A percentile compares a stretch with the other conserved stretches of the same genome.
Evolutionary conservation across 345 rosid species (phyloP).

Genomic region (Eucalyptus regnans): DNA sequence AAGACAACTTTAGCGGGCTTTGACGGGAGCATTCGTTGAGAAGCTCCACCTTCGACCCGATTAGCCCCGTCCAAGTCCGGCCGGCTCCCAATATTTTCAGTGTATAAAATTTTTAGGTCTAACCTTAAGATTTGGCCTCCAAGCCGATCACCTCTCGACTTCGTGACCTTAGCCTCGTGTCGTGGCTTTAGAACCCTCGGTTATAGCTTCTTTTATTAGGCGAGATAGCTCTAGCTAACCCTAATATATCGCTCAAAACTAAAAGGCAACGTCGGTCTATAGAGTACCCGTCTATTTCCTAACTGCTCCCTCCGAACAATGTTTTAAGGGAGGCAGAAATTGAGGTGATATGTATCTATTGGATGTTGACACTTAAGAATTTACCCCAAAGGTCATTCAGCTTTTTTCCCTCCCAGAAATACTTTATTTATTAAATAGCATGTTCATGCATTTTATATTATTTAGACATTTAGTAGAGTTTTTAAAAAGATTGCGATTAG

Average conservation of each 20-base stretch:
- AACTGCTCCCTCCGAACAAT: neutral
- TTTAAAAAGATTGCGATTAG: neutral
- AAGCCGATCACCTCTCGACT: no score
- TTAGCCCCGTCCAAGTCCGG: neutral
- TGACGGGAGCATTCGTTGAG: neutral
- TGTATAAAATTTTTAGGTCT: neutral
- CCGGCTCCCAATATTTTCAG: neutral
- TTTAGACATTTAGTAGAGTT: neutral
- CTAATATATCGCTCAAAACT: neutral
- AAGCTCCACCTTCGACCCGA: neutral
- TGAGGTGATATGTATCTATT: neutral
- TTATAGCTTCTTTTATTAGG: no score
- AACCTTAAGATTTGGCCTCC: no score
- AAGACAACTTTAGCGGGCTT: neutral
- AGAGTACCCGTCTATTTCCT: neutral
- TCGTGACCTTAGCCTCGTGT: no score
- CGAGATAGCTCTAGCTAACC: no score
- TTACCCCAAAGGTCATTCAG: neutral
- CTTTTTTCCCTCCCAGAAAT: neutral
- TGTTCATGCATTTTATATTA: neutral
- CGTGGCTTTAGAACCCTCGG: no score
- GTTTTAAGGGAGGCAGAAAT: neutral
- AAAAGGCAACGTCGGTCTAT: neutral
- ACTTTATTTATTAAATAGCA: neutral
- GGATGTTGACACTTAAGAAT: neutral